Base-by-base conservation (phyloP, 306 rosid genomes). In the Acacia confusa region DNA sequence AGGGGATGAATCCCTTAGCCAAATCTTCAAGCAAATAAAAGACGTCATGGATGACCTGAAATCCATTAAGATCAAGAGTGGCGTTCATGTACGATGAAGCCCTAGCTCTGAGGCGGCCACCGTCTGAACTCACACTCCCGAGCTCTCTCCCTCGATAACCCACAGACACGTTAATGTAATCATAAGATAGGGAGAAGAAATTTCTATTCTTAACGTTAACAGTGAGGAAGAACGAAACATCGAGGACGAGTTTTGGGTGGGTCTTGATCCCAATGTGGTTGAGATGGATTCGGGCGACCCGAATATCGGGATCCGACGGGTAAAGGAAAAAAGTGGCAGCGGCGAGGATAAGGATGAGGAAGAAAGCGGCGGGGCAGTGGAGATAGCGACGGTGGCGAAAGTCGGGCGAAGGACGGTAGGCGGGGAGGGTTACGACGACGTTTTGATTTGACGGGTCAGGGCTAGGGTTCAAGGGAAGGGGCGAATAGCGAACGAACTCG, bases 81-180 rank as follows among this genome's bases (percentile, higher is more conserved):
- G 92, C 96, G 50, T 92, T 85, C 9, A 92, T 89, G 73, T 88
- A 92, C 11, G 98, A 89, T 6, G 90, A 87, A 0, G 83, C 86
- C 12, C 97, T 88, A 30, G 98, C 94, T 79, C 78, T 85, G 22
- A 93, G 81, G 7, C 60, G 84, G 2, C 92, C 94, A 3, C 97
- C 92, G 5, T 38, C 79, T n/a, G 94, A 84, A 66, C 76, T 79
- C 63, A 93, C 94, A 0, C 82, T 22, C 64, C 96, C 98, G 0
- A 95, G 78, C 77, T 83, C 87, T 20, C 92, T 89, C 24, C 90
- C 94, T 4, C 99, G 90, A 85, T 93, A 95, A 4, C 97, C 99
- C 20, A 95, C 84, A 9, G 88, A 80, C 52, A 91, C 90, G 73
- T 1, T 69, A 41, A 95, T 86, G 28, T 87, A 76, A 55, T 91